Conservation (phyloP, 2,329 filamentous ascomycete species). For the Curvularia lunata region DNA sequence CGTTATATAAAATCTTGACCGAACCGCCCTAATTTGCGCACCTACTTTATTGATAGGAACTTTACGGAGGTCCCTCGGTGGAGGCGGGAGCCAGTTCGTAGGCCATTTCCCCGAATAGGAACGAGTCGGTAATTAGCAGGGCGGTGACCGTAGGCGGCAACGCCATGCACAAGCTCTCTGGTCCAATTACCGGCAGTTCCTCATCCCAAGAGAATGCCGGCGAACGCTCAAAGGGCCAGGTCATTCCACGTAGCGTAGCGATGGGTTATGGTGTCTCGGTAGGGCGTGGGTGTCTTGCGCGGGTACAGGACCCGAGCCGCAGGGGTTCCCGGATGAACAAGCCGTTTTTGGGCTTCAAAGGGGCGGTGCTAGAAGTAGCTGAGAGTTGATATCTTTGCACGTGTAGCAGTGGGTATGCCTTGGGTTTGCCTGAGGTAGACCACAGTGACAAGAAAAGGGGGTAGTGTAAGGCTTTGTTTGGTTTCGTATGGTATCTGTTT, state of each 20-base stretch:
- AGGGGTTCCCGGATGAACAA: not conserved
- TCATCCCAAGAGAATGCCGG: not conserved
- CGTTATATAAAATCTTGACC: constrained; percentile 7
- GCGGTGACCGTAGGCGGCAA: not conserved
- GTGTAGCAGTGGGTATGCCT: not conserved
- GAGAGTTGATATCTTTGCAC: not conserved
- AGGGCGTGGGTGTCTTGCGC: not conserved
- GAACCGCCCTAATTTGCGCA: constrained; percentile 6
- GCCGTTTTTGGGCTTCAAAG: not conserved
- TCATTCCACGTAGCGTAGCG: not conserved
- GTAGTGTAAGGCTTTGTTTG: not conserved
- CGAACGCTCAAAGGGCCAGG: not conserved
- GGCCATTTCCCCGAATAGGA: constrained; percentile 8
- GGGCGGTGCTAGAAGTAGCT: too few species aligned
- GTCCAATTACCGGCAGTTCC: not conserved
- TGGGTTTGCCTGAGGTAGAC: not conserved
- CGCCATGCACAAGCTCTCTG: not conserved
- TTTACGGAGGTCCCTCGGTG: not conserved
- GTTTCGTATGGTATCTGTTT: too few species aligned
- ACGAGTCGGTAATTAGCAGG: not conserved
- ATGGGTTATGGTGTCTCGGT: not conserved
- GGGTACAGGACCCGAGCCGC: constrained; percentile 6
- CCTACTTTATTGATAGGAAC: not conserved
- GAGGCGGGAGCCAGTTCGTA: not conserved
- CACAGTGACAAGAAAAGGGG: not conserved